These are phyloP conservation scores for Westerdykella aurantiaca DNA, from an alignment of 2,329 filamentous ascomycete genomes.

Conservation along the genomic window DNA sequence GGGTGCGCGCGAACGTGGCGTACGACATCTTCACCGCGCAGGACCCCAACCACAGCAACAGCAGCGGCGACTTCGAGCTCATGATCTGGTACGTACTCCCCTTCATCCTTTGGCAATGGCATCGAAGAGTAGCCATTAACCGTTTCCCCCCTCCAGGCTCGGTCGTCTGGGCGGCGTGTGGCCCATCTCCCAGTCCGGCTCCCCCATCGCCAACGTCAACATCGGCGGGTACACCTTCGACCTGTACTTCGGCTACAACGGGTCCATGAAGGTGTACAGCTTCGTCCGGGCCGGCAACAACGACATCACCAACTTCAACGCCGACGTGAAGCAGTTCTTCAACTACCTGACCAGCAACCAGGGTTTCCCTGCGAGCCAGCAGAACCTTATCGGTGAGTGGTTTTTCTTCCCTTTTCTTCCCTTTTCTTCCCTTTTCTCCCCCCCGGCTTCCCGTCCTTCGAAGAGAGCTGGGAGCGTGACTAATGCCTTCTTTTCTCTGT, in stretches of 20 bases:
- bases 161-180: conserved; percentile 50
- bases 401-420: background rate
- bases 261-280: conserved; percentile 55
- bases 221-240: conserved; percentile 51
- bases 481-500: background rate
- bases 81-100: conserved; percentile 17
- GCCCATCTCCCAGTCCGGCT: conserved; percentile 51
- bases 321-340: conserved; percentile 53
- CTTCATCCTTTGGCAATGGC: background rate
- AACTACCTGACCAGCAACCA: conserved; percentile 49
- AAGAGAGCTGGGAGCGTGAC: background rate
- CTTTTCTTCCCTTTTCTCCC: background rate
- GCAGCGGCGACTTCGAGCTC: conserved; percentile 22
- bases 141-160: conserved; percentile 37
- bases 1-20: conserved; percentile 18
- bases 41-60: conserved; percentile 16
- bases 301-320: conserved; percentile 46
- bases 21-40: conserved; percentile 22
- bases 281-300: conserved; percentile 45
- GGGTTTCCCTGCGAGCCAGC: conserved; percentile 31
- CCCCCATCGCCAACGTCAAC: conserved; percentile 46
- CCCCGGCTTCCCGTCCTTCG: too few relatives aligned
- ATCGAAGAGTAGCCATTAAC: background rate
- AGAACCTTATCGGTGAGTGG: conserved; percentile 20
- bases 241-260: conserved; percentile 55